phyloP scores from a whole-genome alignment of 352 stramenopile genomes.

The Phytophthora sp. region DNA sequence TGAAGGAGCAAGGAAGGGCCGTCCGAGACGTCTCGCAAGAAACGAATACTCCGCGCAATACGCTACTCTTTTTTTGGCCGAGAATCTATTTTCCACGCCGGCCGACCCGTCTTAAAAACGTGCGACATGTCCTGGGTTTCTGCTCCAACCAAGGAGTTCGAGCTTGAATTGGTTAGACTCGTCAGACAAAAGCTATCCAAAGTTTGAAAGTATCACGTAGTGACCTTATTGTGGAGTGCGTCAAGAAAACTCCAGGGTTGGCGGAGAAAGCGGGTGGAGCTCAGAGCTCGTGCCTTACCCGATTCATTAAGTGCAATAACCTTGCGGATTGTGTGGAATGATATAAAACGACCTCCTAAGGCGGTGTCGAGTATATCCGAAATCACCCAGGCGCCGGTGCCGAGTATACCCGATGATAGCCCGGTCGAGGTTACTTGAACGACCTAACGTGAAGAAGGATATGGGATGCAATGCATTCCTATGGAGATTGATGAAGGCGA shows the following conservation, averaged over 20 bases:
- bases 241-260: not conserved
- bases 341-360: not conserved
- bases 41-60: not conserved
- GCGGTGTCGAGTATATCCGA: not conserved
- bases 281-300: not conserved
- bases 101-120: not conserved
- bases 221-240: not conserved
- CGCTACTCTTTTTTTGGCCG: not conserved
- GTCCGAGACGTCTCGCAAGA: not conserved
- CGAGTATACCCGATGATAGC: no score
- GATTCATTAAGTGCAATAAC: not conserved
- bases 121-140: not conserved
- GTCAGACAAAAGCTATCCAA: not conserved
- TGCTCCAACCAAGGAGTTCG: not conserved
- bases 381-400: no score
- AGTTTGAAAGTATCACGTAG: not conserved
- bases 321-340: not conserved
- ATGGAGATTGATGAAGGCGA: not conserved
- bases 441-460: not conserved
- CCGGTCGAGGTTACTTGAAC: no score
- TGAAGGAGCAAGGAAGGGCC: not conserved
- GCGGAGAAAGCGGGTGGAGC: not conserved
- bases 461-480: not conserved
- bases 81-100: not conserved
- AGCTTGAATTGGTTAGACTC: not conserved